Evolutionary conservation across 257 asterid species (phyloP), one percentile per base, ranked within the genome.

Genomic region (Verbascum thapsus): DNA sequence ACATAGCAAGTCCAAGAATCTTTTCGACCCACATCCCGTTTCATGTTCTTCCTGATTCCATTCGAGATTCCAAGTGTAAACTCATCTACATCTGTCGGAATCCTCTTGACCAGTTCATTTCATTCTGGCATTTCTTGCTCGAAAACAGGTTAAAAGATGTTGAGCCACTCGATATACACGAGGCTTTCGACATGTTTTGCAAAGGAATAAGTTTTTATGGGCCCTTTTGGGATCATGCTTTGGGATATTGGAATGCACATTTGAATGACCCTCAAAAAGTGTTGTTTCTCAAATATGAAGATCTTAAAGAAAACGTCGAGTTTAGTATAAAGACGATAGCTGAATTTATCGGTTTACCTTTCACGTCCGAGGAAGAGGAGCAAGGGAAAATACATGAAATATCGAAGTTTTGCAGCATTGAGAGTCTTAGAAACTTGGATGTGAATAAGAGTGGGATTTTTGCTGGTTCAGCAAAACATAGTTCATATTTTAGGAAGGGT

Each of bases 41-140:
- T 49, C 5, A 30, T 7, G 1, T 7, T 3, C 56, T 60, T 18
- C 48, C 58, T 1, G 41, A 16, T 17, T 50, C 68, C 16, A 32
- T 69, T 2, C 54, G 2, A n/a, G 18, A 22, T n/a, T 47, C 73
- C 5, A 18, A 58, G 5, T 47, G 61, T 58, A 53, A 13, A 6
- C 19, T 47, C 0, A 53, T 57, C n/a, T 58, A 47, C 32, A 12
- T 68, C 2, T 58, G 60, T 20, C 23, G 73, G 8, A 68, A 58
- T 17, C 73, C 73, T 11, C 13, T 67, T n/a, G 72, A 67, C 35
- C 47, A 39, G 2, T 68, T 68, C 63, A 26, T 59, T 5, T 69
- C 55, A 1, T 19, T 20, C 17, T 1, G 37, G 0, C 54, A 53
- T 17, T 65, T 40, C 47, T n/a, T 42, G 18, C 18, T 15, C 5